Evolutionary conservation across 2,329 filamentous ascomycete genomes (phyloP), one percentile per base, ranked within the genome.

Genomic region (Aureobasidium melanogenum): DNA sequence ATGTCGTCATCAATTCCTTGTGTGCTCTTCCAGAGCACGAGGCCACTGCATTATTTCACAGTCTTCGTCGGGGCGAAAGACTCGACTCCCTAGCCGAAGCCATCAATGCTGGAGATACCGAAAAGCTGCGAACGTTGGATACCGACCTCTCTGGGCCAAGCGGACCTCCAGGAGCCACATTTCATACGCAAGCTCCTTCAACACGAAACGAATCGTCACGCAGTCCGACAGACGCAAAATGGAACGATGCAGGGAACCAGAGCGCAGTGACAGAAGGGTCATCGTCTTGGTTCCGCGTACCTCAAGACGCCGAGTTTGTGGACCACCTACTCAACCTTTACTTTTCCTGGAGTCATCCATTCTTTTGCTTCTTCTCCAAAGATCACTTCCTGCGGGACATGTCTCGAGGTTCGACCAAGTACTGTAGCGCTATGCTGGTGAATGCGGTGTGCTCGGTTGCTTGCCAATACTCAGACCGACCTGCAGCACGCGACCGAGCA

Each of bases 351-450:
- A 84, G 88, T 65, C 89, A 91, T 69, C 86, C 88, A 2, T 89
- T 87, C 14, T 89, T 89, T 72, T 84, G 86, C 3, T 84, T 88
- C 2, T 80, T 91, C 47, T 88, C 85, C 68, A 86, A 88, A 68
- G 85, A 88, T 66, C 83, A 87, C 67, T 90, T 89, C 67, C 75
- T 87, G 62, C 79, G 79, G 56, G 87, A 89, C 70, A 88, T 88
- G 67, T 74, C 77, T 39, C 77, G 79, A 10, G 85, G 84, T 1
- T 76, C 81, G 19, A 77, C 79, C 50, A 82, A 86, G 34, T 88
- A 85, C 71, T 90, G 87, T 74, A 89, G 85, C 1, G 73, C 85
- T 1, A 51, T 73, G 44, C 66, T 74, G 2, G 67, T 73, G 36
- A 72, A 73, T 50, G 70, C 70, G n/a, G 64, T 74, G 22, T 62